These are phyloP conservation scores for Aspergillus tubingensis DNA, from an alignment of 2,329 filamentous ascomycete species.

Conservation along the genomic window DNA sequence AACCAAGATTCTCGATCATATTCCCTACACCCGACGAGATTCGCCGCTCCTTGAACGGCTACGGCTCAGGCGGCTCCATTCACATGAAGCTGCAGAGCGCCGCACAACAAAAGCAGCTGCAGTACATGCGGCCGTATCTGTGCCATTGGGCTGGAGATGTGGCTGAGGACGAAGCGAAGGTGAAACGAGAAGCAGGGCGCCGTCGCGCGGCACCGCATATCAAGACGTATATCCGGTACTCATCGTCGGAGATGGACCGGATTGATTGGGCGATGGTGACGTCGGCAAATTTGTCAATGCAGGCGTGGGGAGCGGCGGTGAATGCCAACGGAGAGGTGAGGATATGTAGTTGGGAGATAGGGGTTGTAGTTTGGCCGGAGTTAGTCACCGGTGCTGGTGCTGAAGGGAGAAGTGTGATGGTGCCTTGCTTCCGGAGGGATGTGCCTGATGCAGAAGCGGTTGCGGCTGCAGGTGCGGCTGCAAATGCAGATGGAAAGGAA, in stretches of 20 bases:
- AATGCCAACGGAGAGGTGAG: conserved; percentile 63
- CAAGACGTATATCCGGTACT: conserved; percentile 79
- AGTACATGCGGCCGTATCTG: conserved; percentile 69
- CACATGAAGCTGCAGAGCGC: conserved; percentile 74
- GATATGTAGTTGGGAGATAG: conserved; percentile 80
- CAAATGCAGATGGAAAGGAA: not conserved
- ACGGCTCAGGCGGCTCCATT: conserved; percentile 74
- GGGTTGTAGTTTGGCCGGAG: conserved; percentile 78
- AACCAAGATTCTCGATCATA: conserved; percentile 65
- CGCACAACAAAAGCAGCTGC: conserved; percentile 72
- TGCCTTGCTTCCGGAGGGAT: conserved; percentile 68
- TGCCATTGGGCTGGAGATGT: conserved; percentile 73
- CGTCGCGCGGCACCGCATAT: conserved; percentile 79
- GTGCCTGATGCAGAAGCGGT: conserved; percentile 39
- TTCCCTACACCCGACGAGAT: conserved; percentile 83
- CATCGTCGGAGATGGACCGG: conserved; percentile 33
- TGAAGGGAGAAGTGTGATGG: conserved; percentile 56
- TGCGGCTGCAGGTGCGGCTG: conserved; percentile 5
- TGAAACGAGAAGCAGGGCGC: conserved; percentile 57
- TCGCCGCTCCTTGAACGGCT: conserved; percentile 73
- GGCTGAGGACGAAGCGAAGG: not conserved
- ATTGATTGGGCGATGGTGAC: conserved; percentile 87
- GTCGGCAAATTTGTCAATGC: conserved; percentile 87
- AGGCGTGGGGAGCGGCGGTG: conserved; percentile 76
- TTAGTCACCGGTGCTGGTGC: conserved; percentile 37